Conservation (phyloP, 176 grass and related monocot genomes). For the Carex parvula region DNA sequence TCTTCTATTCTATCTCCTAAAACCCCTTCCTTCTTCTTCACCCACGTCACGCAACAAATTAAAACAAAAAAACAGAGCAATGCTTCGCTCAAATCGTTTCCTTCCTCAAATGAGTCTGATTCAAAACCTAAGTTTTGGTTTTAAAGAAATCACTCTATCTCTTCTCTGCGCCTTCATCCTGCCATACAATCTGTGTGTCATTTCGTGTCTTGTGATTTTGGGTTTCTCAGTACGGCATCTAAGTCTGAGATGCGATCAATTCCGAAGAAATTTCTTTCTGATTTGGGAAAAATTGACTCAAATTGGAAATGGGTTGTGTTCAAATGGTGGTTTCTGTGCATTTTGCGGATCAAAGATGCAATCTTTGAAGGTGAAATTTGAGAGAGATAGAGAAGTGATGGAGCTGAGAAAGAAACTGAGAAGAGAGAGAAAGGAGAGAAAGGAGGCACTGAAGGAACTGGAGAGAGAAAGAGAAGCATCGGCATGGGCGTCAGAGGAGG, state of each 20-base stretch:
- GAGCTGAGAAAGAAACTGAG: slow-evolving; percentile 37
- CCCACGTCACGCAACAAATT: too few relatives aligned
- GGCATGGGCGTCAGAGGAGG: slow-evolving; percentile 54
- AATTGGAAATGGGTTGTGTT: slow-evolving; percentile 20
- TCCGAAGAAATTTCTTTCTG: slow-evolving; percentile 9
- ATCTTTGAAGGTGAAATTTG: slow-evolving; percentile 35
- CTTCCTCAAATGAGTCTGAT: background rate
- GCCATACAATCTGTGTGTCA: slow-evolving; percentile 19
- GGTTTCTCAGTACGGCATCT: slow-evolving; percentile 38
- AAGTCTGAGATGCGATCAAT: background rate
- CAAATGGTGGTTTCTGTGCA: slow-evolving; percentile 40
- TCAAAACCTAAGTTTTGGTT: slow-evolving; percentile 3
- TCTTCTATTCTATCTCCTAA: too few relatives aligned
- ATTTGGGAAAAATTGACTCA: slow-evolving; percentile 20
- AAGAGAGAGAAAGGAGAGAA: slow-evolving; percentile 46
- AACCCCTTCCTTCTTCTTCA: too few relatives aligned
- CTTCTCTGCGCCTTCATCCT: background rate
- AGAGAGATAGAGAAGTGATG: slow-evolving; percentile 28
- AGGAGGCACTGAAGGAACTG: slow-evolving; percentile 39
- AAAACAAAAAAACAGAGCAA: background rate
- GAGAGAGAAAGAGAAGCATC: slow-evolving; percentile 65
- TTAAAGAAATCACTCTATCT: background rate
- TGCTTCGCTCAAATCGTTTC: background rate
- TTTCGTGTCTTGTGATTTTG: slow-evolving; percentile 28
- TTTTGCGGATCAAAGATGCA: slow-evolving; percentile 47